Evolutionary conservation across 2,329 filamentous ascomycete genomes (phyloP).

Genomic region (Colletotrichum caudatum): DNA sequence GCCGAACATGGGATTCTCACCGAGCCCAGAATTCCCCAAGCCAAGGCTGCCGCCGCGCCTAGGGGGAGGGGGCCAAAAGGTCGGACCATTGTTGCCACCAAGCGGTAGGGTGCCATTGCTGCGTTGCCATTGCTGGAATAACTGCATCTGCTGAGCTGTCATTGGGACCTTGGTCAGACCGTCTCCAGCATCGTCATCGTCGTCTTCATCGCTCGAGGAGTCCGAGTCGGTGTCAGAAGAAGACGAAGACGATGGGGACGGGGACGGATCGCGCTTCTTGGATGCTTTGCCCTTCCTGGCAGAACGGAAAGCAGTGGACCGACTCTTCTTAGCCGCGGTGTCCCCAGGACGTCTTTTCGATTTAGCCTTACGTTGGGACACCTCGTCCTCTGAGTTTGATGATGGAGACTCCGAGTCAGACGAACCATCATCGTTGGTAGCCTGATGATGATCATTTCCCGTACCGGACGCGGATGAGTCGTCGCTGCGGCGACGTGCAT

Average conservation of each 20-base stretch:
- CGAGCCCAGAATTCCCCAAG: background rate
- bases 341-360: conserved; percentile 1
- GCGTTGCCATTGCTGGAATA: conserved; percentile 25
- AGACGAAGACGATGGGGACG: background rate
- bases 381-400: background rate
- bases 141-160: conserved; percentile 14
- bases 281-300: background rate
- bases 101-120: background rate
- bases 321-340: conserved; percentile 17
- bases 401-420: conserved; percentile 10
- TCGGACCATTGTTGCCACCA: background rate
- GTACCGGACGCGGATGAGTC: background rate
- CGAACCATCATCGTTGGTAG: background rate
- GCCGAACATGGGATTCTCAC: background rate
- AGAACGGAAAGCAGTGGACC: background rate
- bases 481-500: background rate
- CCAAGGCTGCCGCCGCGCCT: conserved; percentile 6
- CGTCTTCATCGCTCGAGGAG: background rate
- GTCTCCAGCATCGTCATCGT: background rate
- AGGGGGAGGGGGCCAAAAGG: conserved; percentile 5
- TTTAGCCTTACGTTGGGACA: conserved; percentile 4
- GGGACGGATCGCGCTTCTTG: conserved; percentile 1
- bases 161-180: conserved; percentile 22
- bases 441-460: background rate
- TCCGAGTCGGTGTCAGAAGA: conserved; percentile 10